Percentiles rank a stretch among this genome's conserved stretches.
These are phyloP conservation scores for Tetraselmis striata DNA, from an alignment of 139 green algal species.

Conservation along the genomic window DNA sequence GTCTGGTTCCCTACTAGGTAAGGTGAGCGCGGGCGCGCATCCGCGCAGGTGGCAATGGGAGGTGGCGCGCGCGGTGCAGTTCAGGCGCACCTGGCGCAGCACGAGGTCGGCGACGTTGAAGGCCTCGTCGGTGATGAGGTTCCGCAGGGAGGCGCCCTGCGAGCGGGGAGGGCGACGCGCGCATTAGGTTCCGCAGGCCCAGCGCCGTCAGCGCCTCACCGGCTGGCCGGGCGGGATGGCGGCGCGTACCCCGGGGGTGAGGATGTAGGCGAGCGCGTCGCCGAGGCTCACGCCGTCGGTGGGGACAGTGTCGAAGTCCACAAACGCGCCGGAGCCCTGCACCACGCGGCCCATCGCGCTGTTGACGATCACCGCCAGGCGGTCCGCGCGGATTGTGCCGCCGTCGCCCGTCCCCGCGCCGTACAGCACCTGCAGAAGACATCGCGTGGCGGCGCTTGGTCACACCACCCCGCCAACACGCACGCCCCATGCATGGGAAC, in stretches of 20 bases:
- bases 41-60: no score
- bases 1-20: no score
- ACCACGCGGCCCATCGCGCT: slow-evolving; percentile 66
- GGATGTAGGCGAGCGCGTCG: neutral
- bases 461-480: no score
- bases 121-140: neutral
- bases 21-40: no score
- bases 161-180: neutral
- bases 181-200: no score
- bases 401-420: slow-evolving; percentile 34
- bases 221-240: no score
- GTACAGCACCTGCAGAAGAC: slow-evolving; percentile 60
- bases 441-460: no score
- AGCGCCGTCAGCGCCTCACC: no score
- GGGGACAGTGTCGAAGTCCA: slow-evolving; percentile 71
- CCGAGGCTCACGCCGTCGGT: slow-evolving; percentile 39
- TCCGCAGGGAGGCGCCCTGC: neutral
- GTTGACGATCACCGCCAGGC: slow-evolving; percentile 70
- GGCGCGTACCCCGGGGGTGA: neutral
- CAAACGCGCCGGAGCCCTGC: slow-evolving; percentile 48
- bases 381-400: slow-evolving; percentile 4
- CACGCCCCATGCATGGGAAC: no score
- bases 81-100: neutral
- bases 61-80: neutral
- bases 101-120: neutral